Evolutionary conservation across 495 filamentous ascomycete species (phyloP).

Genomic region (Corynascus novoguineensis): DNA sequence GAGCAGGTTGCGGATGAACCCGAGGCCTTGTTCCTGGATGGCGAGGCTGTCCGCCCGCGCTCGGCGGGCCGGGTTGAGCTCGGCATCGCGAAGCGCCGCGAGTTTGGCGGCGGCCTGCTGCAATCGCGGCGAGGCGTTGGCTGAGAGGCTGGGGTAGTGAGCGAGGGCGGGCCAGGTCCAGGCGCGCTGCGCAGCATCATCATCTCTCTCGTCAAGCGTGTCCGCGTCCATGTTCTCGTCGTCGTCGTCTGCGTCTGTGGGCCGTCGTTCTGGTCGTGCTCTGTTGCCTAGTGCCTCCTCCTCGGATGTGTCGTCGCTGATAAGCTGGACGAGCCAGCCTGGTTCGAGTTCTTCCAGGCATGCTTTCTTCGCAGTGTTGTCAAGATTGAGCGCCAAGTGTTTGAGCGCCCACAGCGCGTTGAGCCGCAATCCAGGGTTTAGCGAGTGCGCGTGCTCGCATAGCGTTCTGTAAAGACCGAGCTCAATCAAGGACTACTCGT

Average conservation of each 20-base stretch:
- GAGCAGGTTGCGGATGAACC: conserved; percentile 85
- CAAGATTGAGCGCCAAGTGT: conserved; percentile 66
- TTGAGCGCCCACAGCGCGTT: conserved; percentile 92
- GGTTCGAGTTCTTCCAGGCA: conserved; percentile 71
- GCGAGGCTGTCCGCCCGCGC: conserved; percentile 71
- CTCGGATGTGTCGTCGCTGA: conserved; percentile 52
- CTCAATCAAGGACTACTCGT: conserved; percentile 59
- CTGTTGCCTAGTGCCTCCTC: conserved; percentile 39
- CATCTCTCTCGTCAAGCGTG: conserved; percentile 25
- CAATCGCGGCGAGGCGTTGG: conserved; percentile 20
- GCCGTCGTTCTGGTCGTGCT: conserved; percentile 29
- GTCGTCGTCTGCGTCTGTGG: conserved; percentile 36
- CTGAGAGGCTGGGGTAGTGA: neutral
- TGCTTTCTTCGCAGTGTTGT: conserved; percentile 63
- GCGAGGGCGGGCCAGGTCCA: conserved; percentile 23
- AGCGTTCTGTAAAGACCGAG: conserved; percentile 71
- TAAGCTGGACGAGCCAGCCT: conserved; percentile 72
- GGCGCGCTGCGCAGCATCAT: conserved; percentile 9
- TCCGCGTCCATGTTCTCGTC: conserved; percentile 63
- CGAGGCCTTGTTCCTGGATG: conserved; percentile 85
- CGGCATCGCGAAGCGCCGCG: conserved; percentile 48
- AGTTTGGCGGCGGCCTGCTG: conserved; percentile 48
- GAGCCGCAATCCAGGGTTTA: conserved; percentile 63
- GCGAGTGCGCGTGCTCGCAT: conserved; percentile 77
- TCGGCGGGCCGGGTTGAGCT: conserved; percentile 51